Evolutionary conservation across 1,139 yeast species (phyloP).

Genomic region (Debaryomycetaceae sp.): DNA sequence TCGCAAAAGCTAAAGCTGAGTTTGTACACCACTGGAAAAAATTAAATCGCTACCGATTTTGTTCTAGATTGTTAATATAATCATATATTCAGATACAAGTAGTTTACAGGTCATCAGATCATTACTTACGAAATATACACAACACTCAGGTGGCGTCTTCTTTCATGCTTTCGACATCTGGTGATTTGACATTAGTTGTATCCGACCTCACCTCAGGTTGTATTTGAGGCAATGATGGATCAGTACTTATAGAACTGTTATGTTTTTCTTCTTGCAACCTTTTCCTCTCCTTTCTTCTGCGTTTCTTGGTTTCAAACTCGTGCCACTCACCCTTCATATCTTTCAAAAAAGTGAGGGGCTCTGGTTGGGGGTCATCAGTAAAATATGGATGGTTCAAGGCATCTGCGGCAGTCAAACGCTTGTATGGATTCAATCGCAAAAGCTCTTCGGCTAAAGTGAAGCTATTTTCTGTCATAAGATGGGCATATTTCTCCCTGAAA

Average conservation of each 20-base stretch:
- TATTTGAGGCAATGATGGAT: neutral
- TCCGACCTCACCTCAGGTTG: neutral
- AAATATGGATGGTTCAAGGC: slow-evolving; percentile 77
- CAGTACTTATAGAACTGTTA: slow-evolving; percentile 5
- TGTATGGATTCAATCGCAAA: slow-evolving; percentile 64
- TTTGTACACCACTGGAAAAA: neutral
- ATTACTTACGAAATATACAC: neutral
- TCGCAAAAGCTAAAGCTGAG: neutral
- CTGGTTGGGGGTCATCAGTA: slow-evolving; percentile 61
- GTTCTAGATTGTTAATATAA: too few species aligned
- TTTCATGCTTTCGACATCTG: slow-evolving; percentile 1
- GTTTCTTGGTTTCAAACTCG: slow-evolving; percentile 90
- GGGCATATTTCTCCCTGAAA: slow-evolving; percentile 47
- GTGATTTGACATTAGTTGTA: neutral
- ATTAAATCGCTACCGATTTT: neutral
- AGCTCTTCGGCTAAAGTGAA: slow-evolving; percentile 63
- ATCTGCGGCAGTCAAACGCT: slow-evolving; percentile 65
- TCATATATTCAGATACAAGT: neutral
- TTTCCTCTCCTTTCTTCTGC: slow-evolving; percentile 61
- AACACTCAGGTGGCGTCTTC: neutral
- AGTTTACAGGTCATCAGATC: neutral
- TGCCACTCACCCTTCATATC: slow-evolving; percentile 87
- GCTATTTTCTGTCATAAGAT: slow-evolving; percentile 51
- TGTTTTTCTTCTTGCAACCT: slow-evolving; percentile 36
- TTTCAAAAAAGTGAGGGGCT: slow-evolving; percentile 52